A percentile compares a stretch with the other conserved stretches of the same genome.
phyloP scores from a whole-genome alignment of 2,329 filamentous ascomycete species.

The Cercospora zeina region DNA sequence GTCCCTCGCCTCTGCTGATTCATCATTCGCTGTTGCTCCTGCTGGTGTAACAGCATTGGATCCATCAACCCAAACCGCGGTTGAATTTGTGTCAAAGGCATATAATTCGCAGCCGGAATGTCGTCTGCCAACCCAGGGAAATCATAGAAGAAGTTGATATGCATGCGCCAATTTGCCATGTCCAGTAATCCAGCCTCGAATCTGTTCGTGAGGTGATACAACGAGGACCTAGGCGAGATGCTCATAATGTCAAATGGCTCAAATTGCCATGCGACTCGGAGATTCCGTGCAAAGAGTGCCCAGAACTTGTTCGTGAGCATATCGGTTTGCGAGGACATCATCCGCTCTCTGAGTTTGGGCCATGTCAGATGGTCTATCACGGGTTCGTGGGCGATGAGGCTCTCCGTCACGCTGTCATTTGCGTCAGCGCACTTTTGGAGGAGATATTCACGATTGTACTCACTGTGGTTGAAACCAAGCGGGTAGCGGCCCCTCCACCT shows the following conservation, averaged over 20 bases:
- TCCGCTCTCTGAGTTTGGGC: slow-evolving; percentile 26
- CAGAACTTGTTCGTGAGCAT: slow-evolving; percentile 31
- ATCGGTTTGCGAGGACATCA: slow-evolving; percentile 26
- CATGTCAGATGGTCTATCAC: slow-evolving; percentile 32
- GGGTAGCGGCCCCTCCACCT: slow-evolving; percentile 26
- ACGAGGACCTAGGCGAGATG: slow-evolving; percentile 18
- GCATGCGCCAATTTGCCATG: slow-evolving; percentile 30
- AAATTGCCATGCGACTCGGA: slow-evolving; percentile 27
- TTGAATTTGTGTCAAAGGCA: slow-evolving; percentile 25
- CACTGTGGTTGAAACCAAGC: slow-evolving; percentile 31
- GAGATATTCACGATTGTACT: not conserved
- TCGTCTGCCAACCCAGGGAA: slow-evolving; percentile 28
- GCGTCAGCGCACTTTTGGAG: slow-evolving; percentile 12
- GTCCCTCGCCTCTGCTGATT: slow-evolving; percentile 20
- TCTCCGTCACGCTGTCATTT: slow-evolving; percentile 24
- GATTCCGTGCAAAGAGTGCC: slow-evolving; percentile 25
- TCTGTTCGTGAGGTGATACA: slow-evolving; percentile 26
- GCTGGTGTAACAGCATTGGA: slow-evolving; percentile 1
- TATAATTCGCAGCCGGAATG: slow-evolving; percentile 28
- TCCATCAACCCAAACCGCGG: slow-evolving; percentile 26
- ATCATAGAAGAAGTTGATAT: slow-evolving; percentile 30
- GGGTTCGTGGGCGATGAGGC: slow-evolving; percentile 28
- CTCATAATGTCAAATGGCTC: slow-evolving; percentile 28
- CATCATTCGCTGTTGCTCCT: slow-evolving; percentile 6
- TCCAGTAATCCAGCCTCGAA: slow-evolving; percentile 28